Conservation (phyloP, 2,329 filamentous ascomycete species). For the Penicillium sumatraense region DNA sequence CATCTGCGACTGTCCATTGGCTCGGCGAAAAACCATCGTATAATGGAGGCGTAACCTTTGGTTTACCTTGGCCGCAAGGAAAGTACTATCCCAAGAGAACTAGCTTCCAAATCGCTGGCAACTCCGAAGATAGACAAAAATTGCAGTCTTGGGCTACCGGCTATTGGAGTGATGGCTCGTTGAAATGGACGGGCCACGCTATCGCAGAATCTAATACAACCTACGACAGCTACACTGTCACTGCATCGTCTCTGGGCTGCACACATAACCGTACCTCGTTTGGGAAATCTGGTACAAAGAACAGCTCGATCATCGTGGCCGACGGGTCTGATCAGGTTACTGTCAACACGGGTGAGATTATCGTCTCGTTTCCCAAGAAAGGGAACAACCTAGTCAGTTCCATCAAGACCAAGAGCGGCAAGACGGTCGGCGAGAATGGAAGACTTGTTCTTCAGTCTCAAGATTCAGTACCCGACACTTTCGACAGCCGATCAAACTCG, state of each 20-base stretch:
- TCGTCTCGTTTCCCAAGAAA: constrained; percentile 48
- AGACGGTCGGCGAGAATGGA: constrained; percentile 50
- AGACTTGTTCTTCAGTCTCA: constrained; percentile 60
- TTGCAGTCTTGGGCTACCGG: constrained; percentile 17
- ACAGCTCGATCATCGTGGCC: constrained; percentile 3
- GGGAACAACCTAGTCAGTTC: constrained; percentile 47
- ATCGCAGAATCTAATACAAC: constrained; percentile 7
- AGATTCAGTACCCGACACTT: constrained; percentile 48
- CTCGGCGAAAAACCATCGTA: constrained; percentile 44
- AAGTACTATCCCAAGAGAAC: constrained; percentile 6
- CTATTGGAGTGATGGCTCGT: constrained; percentile 20
- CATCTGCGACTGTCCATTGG: constrained; percentile 35
- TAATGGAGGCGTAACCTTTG: constrained; percentile 23
- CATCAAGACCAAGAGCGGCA: constrained; percentile 48
- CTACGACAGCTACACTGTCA: constrained; percentile 8
- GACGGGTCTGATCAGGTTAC: constrained; percentile 33
- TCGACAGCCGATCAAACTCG: constrained; percentile 39
- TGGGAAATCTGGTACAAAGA: constrained; percentile 1
- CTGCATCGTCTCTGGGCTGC: constrained; percentile 7
- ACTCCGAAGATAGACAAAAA: constrained; percentile 19
- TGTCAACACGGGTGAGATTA: constrained; percentile 53
- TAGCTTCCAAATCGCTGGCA: constrained; percentile 8
- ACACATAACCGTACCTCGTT: neutral
- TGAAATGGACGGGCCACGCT: constrained; percentile 22
- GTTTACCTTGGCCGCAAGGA: constrained; percentile 16